Evolutionary conservation across 75 land plant genomes (phyloP), one percentile per base, ranked within the genome.

Genomic region (Larix kaempferi): DNA sequence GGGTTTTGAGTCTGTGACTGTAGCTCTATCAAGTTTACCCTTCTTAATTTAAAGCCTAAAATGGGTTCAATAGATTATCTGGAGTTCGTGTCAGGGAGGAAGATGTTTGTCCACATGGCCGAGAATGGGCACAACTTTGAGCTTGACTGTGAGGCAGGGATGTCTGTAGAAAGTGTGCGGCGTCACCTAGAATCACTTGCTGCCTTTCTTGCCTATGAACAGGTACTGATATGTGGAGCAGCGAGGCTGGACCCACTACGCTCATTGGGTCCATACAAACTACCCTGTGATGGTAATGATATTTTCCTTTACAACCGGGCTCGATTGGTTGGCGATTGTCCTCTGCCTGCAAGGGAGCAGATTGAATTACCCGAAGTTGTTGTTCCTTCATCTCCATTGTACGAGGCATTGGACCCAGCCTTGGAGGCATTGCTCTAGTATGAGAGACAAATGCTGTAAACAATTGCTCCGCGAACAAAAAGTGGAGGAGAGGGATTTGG

Each of bases 401-500:
- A 90, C 73, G 87, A 89, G 71, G 90, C 91, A 21, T 4, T 77
- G 0, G 98, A 94, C 77, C 99, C 99, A 8, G 99, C 97, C 60
- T 71, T 91, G 26, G 91, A 88, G 82, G 99, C 98, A 14, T 79
- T 94, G 67, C 91, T 93, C 26, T 87, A 91, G 10, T 94, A 94
- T 79, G 95, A 94, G 78, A 80, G 89, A 52, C 92, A 57, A 91
- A 74, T 69, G 33, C 12, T 94, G 91, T 63, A 80, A 85, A 79
- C 77, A 81, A 83, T 84, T 97, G 41, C 78, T 89, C 76, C 63
- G 81, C 16, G 94, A 92, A 82, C 86, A 76, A 27, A 76, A 79
- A n/a, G 95, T 97, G 57, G 98, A 97, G 81, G 93, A 88, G 77
- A 91, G 86, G 81, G 98, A 94, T 3, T 16, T 97, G 84, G 94